Evolutionary conservation across 2,329 filamentous ascomycete genomes (phyloP), one percentile per base, ranked within the genome.

Genomic region (Hymenoscyphus fraxineus): DNA sequence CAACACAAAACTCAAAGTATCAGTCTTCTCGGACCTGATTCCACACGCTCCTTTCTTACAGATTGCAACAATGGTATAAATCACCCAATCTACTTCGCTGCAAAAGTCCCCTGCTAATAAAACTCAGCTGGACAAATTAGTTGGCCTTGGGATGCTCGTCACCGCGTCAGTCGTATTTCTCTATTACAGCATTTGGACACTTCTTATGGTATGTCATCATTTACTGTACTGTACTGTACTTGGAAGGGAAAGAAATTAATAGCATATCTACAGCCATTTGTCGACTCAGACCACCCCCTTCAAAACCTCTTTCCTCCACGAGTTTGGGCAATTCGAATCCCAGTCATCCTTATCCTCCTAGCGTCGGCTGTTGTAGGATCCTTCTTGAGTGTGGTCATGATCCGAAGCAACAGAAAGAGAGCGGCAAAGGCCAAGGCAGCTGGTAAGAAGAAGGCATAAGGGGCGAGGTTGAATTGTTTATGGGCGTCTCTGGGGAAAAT

Each of bases 301-400:
- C 95, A 99, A 77, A 90, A 90, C 77, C 85, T 98, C 81, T 99
- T 99, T 82, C 95, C 92, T 67, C 94, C 94, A 58, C 93, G 95
- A 77, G 93, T 97, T 77, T 99, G 95, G 95, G 95, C 95, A 66
- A 97, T 99, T 77, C 93, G 95, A 78, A 95, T 99, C 75, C 95
- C 95, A 72, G 94, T 99, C 73, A 97, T 99, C 77, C 88, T 99
- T 71, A 89, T 97, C 68, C 88, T 99, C 58, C 84, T 99, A 70
- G 93, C 90, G 69, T 93, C 89, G 66, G 93, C 95, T 65, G 93
- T 99, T 66, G 94, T 99, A 67, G 95, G 95, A 69, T 96, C 92
- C 66, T 99, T 99, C 83, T 84, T 99, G 71, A 90, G 91, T 74
- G 88, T 97, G 76, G 94, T 99, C 75, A 99, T 99, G 95, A 98